Conservation (phyloP, 164 flowering plant species). For the Umbilicus rupestris region DNA sequence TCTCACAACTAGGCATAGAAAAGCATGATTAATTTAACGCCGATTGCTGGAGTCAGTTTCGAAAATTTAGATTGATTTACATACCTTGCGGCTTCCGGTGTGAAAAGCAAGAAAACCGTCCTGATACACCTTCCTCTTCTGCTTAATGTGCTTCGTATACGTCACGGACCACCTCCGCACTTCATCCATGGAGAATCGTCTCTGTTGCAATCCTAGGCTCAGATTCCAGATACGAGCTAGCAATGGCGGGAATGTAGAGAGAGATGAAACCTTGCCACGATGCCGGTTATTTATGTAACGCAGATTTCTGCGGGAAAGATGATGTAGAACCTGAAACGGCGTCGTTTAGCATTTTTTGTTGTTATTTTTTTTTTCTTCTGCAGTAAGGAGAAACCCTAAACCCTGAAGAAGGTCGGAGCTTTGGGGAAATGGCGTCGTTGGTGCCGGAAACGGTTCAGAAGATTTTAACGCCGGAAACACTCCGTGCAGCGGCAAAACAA, state of each 20-base stretch:
- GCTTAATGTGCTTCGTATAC: constrained; percentile 81
- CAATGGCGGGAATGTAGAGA: background rate
- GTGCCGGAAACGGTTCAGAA: constrained; percentile 46
- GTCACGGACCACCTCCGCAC: constrained; percentile 57
- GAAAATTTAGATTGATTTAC: background rate
- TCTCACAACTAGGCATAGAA: too few relatives aligned
- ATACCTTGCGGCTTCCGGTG: constrained; percentile 42
- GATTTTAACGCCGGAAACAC: constrained; percentile 56
- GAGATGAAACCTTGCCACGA: background rate
- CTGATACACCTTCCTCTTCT: constrained; percentile 81
- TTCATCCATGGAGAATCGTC: constrained; percentile 1
- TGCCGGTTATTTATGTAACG: background rate
- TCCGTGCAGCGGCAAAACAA: constrained; percentile 69
- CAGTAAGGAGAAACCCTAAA: background rate
- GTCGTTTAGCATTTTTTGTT: background rate
- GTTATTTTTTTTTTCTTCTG: background rate
- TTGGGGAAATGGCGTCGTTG: constrained; percentile 39
- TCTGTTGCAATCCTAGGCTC: background rate
- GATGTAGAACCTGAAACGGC: background rate
- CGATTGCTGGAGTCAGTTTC: background rate
- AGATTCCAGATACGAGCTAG: background rate
- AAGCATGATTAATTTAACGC: background rate
- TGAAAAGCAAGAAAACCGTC: constrained; percentile 56
- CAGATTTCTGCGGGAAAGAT: too few relatives aligned
- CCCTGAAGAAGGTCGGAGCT: background rate